These are phyloP conservation scores for Scutellaria galericulata DNA, from an alignment of 257 asterid genomes.

Conservation along the genomic window DNA sequence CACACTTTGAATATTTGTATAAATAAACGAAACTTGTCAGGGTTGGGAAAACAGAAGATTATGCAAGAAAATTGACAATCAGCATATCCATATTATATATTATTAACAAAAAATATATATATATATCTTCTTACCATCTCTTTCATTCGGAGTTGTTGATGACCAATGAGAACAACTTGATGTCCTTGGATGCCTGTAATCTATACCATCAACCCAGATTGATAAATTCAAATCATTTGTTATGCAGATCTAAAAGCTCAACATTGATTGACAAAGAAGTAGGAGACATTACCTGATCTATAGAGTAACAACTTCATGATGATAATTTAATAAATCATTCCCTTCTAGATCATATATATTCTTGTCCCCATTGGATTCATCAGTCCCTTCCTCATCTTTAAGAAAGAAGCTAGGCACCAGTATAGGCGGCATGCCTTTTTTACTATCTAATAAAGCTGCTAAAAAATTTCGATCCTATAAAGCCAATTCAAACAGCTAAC, in stretches of 20 bases:
- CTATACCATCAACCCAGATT: constrained; percentile 54
- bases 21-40: not conserved
- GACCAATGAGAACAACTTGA: constrained; percentile 93
- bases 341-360: constrained; percentile 79
- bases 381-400: constrained; percentile 80
- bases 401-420: constrained; percentile 97
- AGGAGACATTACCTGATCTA: constrained; percentile 73
- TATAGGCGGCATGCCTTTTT: constrained; percentile 95
- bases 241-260: constrained; percentile 24
- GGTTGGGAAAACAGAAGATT: not conserved
- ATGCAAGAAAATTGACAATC: no score
- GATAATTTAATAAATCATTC: constrained; percentile 77
- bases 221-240: constrained; percentile 39
- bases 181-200: constrained; percentile 93
- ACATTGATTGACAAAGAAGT: constrained; percentile 34
- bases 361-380: constrained; percentile 77
- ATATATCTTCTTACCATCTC: constrained; percentile 82
- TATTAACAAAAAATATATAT: not conserved
- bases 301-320: constrained; percentile 69
- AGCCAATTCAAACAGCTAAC: no score
- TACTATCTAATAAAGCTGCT: constrained; percentile 88
- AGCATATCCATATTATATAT: constrained; percentile 14
- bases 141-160: constrained; percentile 83
- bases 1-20: no score
- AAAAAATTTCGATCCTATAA: constrained; percentile 90